Evolutionary conservation across 202 grass and related monocot species (phyloP), one percentile per base, ranked within the genome.

Genomic region (Schoenoplectus tabernaemontani): DNA sequence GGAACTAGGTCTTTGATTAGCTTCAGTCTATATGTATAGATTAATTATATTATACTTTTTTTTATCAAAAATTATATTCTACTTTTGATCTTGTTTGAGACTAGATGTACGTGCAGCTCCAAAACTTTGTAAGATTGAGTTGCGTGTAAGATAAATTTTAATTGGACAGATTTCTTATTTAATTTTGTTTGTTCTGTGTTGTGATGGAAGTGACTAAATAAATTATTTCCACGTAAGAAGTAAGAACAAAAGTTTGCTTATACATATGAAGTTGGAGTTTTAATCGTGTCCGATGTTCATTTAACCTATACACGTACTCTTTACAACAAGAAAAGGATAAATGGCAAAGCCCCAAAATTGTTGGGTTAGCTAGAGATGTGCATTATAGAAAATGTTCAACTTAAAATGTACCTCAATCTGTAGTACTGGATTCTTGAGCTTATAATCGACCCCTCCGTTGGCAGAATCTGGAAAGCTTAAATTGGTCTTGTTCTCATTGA

Each of bases 381-480:
- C 13, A 46, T 32, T 39, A 26, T 61, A 50, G 26, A 77, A 33
- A 57, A 60, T 28, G 36, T 78, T 69, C 4, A 43, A 76, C 72
- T 58, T 65, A 79, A 24, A 17, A 17, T 50, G 13, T 90, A 96
- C 92, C 88, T 90, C 57, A n/a, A 86, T 24, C 7, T 67, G 81
- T 7, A 80, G 26, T 10, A 22, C 28, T 16, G 44, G 19, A 26
- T 33, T 37, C 46, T 78, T 58, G 4, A 71, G 38, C 42, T 63
- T 72, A 60, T 70, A 6, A 50, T 83, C 83, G 24, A 82, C 41
- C 38, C 32, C 75, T 76, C 74, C 83, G 23, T 57, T 79, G 70
- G 64, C 37, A 2, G 76, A 76, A 89, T 91, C 76, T 10, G 85
- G 77, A 9, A 79, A 84, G 1, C 64, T 82, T 30, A 61, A 74